Evolutionary conservation across 371 early-diverging fungal species (phyloP).

Genomic region (Mortierella sp.): DNA sequence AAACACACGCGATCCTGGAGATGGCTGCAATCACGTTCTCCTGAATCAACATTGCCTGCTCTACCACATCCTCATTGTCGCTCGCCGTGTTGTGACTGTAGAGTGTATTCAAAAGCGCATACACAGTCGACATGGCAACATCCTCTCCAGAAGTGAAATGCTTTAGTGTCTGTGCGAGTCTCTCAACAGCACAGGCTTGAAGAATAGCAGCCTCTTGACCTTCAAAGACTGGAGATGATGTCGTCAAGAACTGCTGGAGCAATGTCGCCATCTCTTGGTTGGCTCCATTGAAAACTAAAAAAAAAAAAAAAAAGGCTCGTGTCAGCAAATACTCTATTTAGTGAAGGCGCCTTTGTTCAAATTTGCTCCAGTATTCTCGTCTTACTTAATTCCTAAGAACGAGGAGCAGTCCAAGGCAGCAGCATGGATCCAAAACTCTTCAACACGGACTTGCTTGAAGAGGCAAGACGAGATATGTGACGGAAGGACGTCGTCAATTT

Average conservation of each 20-base stretch:
- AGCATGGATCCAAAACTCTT: constrained; percentile 63
- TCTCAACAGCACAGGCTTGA: constrained; percentile 60
- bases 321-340: not conserved
- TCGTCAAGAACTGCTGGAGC: constrained; percentile 65
- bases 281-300: constrained; percentile 58
- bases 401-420: constrained; percentile 68
- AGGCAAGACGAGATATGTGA: constrained; percentile 63
- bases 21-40: constrained; percentile 64
- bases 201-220: constrained; percentile 41
- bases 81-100: constrained; percentile 50
- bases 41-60: constrained; percentile 63
- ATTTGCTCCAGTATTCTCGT: no score
- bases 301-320: not conserved
- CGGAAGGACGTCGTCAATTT: constrained; percentile 70
- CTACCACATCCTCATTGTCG: constrained; percentile 42
- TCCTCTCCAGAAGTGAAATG: constrained; percentile 31
- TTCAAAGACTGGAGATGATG: constrained; percentile 68
- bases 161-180: constrained; percentile 65
- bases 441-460: constrained; percentile 57
- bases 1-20: constrained; percentile 64
- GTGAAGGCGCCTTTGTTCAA: not conserved
- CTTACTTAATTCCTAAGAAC: constrained; percentile 69
- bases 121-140: constrained; percentile 64
- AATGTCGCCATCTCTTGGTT: constrained; percentile 58
- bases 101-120: constrained; percentile 64